These are phyloP conservation scores for Pseudognaphalium luteoalbum DNA, from an alignment of 129 eudicot genomes.

Conservation along the genomic window DNA sequence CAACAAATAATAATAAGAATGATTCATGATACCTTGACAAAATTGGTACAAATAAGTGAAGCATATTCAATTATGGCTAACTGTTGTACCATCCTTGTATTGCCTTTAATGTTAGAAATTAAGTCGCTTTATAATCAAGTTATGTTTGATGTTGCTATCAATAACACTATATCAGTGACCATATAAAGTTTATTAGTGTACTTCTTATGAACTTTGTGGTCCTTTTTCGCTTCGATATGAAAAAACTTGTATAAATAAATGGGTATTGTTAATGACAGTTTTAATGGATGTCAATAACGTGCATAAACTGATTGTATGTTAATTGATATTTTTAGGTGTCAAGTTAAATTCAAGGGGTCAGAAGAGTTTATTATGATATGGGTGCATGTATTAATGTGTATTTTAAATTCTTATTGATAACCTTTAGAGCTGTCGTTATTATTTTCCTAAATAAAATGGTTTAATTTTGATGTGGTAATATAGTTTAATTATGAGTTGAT, in stretches of 20 bases:
- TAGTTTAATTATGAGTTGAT: no score
- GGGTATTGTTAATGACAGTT: no score
- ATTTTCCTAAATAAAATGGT: no score
- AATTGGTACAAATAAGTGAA: not conserved
- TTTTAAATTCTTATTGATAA: no score
- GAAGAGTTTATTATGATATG: no score
- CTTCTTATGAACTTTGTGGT: constrained; percentile 12
- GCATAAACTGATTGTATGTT: no score
- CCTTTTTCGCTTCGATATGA: not conserved
- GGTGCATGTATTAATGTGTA: no score
- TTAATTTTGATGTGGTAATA: no score
- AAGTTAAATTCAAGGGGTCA: no score
- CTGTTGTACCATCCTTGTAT: not conserved
- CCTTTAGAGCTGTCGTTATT: no score
- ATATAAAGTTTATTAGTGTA: not conserved
- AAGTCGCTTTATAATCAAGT: constrained; percentile 1
- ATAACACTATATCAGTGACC: not conserved
- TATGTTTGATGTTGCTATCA: not conserved
- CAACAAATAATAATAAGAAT: not conserved
- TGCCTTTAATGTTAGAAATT: not conserved
- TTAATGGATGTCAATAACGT: no score
- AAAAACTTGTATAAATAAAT: not conserved
- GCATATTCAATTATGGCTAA: not conserved
- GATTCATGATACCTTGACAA: not conserved
- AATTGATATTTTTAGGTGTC: no score